Base-by-base conservation (phyloP, 345 rosid species). In the Bruguiera sexangula region DNA sequence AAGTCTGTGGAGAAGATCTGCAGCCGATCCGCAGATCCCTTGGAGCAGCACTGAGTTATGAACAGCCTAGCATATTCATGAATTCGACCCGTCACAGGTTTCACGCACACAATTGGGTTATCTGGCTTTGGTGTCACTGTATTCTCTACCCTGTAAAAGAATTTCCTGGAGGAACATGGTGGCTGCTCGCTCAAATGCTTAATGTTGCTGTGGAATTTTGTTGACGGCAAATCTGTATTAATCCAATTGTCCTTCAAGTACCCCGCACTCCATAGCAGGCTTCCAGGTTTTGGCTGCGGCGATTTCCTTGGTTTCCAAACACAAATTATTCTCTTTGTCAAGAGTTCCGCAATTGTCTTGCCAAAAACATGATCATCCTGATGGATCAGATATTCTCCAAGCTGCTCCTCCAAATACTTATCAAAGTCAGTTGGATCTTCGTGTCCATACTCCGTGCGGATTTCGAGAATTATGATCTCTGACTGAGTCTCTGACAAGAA, bases 1-100 rank as follows among this genome's bases (percentile, higher is more conserved):
- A 92, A 95, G 79, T 92, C 97, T 1, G 99, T 92, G 0, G 97
- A 92, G 32, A 87, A 86, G 21, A 95, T 81, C 88, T 92, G 99
- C 82, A 95, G 65, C 75, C 67, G 79, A 58, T 90, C 89, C 3
- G 78, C 84, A 50, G 77, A 75, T 21, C 90, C 96, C 51, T 81
- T 82, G 31, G 84, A 69, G 32, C 75, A 58, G 46, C 97, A 88
- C 74, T 84, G 92, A 18, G 80, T 69, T 4, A 92, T 92, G 52
- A 95, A 95, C 32, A 92, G 73, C 68, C 90, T 87, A 1, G 90
- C 97, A n/a, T 85, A 87, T 56, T 86, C 88, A 57, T 76, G 92
- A 61, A 95, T 95, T 83, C 96, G 57, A 0, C 71, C 37, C 0
- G 96, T 86, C 64, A 92, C 96, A 0, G 96, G 96, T 66, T 65